Base-by-base conservation (phyloP, 1,139 yeast species). In the Zygotorulaspora mrakii region DNA sequence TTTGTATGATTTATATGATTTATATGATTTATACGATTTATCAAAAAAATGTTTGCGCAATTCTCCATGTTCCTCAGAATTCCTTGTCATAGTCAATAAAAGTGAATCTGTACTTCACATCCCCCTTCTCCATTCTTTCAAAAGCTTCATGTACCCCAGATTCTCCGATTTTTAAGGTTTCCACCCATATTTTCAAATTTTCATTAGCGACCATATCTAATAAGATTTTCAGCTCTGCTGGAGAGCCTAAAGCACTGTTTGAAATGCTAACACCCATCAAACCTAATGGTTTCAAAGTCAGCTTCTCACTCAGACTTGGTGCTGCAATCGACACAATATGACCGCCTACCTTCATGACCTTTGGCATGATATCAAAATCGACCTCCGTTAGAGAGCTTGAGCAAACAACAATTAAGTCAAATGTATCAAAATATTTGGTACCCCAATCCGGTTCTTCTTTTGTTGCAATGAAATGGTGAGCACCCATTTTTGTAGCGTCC, bases 21-120 rank as follows among this genome's bases (percentile, higher is more conserved):
- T n/a, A n/a, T n/a, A n/a, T n/a, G n/a, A n/a, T n/a, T n/a, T n/a
- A n/a, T n/a, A n/a, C n/a, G n/a, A n/a, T n/a, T n/a, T n/a, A n/a
- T n/a, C n/a, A n/a, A n/a, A n/a, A n/a, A n/a, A n/a, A n/a, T n/a
- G n/a, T n/a, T n/a, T n/a, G n/a, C n/a, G n/a, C n/a, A n/a, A n/a
- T n/a, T n/a, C n/a, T n/a, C n/a, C n/a, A n/a, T n/a, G n/a, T n/a
- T n/a, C n/a, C n/a, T n/a, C n/a, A n/a, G n/a, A n/a, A n/a, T n/a
- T n/a, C n/a, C n/a, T n/a, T n/a, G n/a, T n/a, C n/a, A n/a, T n/a
- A n/a, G n/a, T n/a, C n/a, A n/a, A 76, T 73, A 53, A 81, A 66
- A 7, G 79, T 80, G 54, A 77, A 73, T 67, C 87, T 75, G 61
- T 79, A 82, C 50, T 74, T 73, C 42, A 77, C 82, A 46, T 79